These are phyloP conservation scores for Teratosphaeria zuluensis DNA, from an alignment of 2,329 filamentous ascomycete species.

Conservation along the genomic window DNA sequence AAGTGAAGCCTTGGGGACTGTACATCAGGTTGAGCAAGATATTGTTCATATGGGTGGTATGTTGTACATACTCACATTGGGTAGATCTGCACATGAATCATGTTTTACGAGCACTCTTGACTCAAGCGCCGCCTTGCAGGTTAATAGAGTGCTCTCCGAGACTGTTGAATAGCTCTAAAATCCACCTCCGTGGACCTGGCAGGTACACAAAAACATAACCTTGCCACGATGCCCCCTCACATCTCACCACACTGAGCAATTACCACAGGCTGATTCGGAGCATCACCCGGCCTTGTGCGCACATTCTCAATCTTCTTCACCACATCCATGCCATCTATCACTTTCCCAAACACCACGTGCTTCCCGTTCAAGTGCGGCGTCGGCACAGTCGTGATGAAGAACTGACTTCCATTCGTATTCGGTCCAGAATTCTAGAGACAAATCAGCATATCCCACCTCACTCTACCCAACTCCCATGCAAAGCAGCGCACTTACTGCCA, in stretches of 20 bases:
- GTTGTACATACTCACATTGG: background rate
- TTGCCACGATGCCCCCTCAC: conserved; percentile 37
- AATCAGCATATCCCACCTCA: background rate
- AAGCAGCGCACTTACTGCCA: conserved; percentile 58
- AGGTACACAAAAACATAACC: background rate
- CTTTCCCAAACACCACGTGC: conserved; percentile 91
- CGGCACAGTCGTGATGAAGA: conserved; percentile 88
- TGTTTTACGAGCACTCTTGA: background rate
- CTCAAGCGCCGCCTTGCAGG: background rate
- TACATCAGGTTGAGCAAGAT: background rate
- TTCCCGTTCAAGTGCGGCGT: conserved; percentile 86
- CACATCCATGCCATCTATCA: conserved; percentile 81
- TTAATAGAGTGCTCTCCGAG: background rate
- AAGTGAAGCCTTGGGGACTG: background rate
- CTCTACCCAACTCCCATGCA: background rate
- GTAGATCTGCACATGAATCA: background rate
- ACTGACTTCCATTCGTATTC: conserved; percentile 89
- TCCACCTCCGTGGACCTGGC: background rate
- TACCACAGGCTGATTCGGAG: conserved; percentile 74
- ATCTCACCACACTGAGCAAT: conserved; percentile 90
- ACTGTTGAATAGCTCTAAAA: background rate
- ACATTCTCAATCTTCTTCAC: conserved; percentile 88
- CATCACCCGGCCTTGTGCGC: conserved; percentile 70
- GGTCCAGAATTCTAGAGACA: conserved; percentile 69
- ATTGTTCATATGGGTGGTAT: background rate